Evolutionary conservation across 2,329 filamentous ascomycete genomes (phyloP).

Genomic region (Hymenoscyphus linearis): DNA sequence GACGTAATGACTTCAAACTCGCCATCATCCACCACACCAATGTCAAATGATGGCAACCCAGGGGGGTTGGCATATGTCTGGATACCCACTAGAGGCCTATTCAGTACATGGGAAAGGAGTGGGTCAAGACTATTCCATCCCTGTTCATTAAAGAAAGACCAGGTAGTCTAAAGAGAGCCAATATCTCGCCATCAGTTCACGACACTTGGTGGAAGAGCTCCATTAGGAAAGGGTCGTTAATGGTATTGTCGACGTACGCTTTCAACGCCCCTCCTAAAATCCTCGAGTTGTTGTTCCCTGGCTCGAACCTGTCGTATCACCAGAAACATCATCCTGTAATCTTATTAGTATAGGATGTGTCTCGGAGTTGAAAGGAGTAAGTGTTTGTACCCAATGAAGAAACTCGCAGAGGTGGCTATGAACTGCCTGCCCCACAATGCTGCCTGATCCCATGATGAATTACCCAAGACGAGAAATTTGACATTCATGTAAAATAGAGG

Average conservation of each 20-base stretch:
- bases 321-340: neutral
- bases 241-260: neutral
- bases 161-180: neutral
- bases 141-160: slow-evolving; percentile 1
- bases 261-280: neutral
- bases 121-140: neutral
- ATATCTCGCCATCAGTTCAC: slow-evolving; percentile 1
- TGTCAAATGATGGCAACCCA: neutral
- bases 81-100: neutral
- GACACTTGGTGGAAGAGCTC: neutral
- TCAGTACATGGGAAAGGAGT: neutral
- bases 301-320: neutral
- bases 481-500: neutral
- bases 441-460: neutral
- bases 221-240: neutral
- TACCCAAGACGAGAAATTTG: neutral
- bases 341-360: neutral
- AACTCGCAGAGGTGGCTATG: neutral
- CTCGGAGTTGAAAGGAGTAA: neutral
- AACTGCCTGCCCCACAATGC: neutral
- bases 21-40: neutral
- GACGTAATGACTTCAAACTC: neutral
- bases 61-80: neutral
- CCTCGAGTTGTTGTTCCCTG: neutral
- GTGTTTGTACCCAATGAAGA: neutral